Conservation (phyloP, 106 monocot genomes). For the Hemerocallis citrina region DNA sequence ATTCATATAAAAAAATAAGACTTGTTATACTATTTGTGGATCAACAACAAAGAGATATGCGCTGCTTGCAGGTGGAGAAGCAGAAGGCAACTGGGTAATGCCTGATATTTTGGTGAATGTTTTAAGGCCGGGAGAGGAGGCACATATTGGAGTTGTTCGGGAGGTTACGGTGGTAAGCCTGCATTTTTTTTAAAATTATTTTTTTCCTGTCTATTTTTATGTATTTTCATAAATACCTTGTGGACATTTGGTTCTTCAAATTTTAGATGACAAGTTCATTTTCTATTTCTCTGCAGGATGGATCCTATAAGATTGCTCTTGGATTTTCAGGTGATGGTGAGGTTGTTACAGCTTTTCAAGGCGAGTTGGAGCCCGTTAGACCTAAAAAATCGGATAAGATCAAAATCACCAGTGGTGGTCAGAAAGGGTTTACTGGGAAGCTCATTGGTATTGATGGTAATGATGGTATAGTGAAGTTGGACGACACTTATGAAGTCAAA, state of each 20-base stretch:
- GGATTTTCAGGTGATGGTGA: slow-evolving; percentile 49
- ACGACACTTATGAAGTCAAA: slow-evolving; percentile 70
- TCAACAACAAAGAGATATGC: no score
- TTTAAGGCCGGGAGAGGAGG: slow-evolving; percentile 53
- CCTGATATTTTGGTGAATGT: slow-evolving; percentile 79
- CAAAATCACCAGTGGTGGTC: slow-evolving; percentile 65
- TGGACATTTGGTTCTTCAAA: not conserved
- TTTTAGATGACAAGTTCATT: not conserved
- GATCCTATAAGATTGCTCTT: slow-evolving; percentile 56
- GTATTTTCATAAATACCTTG: not conserved
- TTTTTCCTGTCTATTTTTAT: no score
- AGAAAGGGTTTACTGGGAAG: slow-evolving; percentile 69
- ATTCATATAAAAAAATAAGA: not conserved
- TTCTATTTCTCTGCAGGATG: slow-evolving; percentile 44
- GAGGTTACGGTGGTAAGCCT: slow-evolving; percentile 62
- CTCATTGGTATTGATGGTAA: slow-evolving; percentile 90
- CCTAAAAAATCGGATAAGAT: slow-evolving; percentile 89
- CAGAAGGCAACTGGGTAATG: slow-evolving; percentile 51
- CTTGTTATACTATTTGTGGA: no score
- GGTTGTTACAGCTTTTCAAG: slow-evolving; percentile 24
- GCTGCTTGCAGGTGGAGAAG: slow-evolving; percentile 33
- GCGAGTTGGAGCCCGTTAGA: slow-evolving; percentile 57
- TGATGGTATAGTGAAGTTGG: slow-evolving; percentile 87
- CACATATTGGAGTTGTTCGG: slow-evolving; percentile 48
- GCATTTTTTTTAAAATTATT: not conserved